A percentile compares a stretch with the other conserved stretches of the same genome.
Evolutionary conservation across 768 basidiomycete genomes (phyloP).

Genomic region (Austroboletus festivus): DNA sequence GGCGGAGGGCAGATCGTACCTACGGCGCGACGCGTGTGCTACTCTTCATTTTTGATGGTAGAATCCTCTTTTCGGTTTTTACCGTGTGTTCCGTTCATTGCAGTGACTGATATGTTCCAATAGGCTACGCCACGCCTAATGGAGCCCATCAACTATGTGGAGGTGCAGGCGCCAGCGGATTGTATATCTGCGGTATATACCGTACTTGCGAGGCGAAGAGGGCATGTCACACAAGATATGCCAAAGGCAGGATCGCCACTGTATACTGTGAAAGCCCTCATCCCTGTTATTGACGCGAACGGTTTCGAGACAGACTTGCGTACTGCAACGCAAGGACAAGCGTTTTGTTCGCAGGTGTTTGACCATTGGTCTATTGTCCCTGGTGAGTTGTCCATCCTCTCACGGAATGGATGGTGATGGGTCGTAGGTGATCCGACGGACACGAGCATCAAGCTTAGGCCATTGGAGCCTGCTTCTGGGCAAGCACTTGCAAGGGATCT

Average conservation of each 20-base stretch:
- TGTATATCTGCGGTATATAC: conserved; percentile 99
- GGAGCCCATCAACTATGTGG: conserved; percentile 98
- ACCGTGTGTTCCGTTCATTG: background rate
- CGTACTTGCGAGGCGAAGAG: conserved; percentile 94
- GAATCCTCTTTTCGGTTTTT: conserved; percentile 26
- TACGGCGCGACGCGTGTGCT: conserved; percentile 97
- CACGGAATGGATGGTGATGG: background rate
- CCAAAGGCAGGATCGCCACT: conserved; percentile 97
- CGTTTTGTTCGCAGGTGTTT: conserved; percentile 97
- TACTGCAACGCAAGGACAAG: conserved; percentile 97
- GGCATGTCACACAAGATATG: conserved; percentile 98
- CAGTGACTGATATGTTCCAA: background rate
- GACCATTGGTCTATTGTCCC: conserved; percentile 99
- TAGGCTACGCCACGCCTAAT: conserved; percentile 93
- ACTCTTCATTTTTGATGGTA: conserved; percentile 98
- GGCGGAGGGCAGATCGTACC: conserved; percentile 99
- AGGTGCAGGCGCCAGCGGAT: conserved; percentile 98
- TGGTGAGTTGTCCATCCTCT: conserved; percentile 45
- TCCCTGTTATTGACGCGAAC: conserved; percentile 97
- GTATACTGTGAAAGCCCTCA: conserved; percentile 97
- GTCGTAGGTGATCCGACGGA: conserved; percentile 91
- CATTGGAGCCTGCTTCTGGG: conserved; percentile 95
- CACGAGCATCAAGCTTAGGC: conserved; percentile 92
- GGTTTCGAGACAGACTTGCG: conserved; percentile 98
- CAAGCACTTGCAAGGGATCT: conserved; percentile 93